Evolutionary conservation across 176 grass and related monocot genomes (phyloP).

Genomic region (maize (Zea mays)): Zm-B73-REFERENCE-NAM-5.0 NC_050101.1:144749501-144750000

Average conservation of each 20-base stretch:
- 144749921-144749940: constrained; percentile 61
- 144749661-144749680: constrained; percentile 21
- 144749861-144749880: not conserved
- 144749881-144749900: not conserved
- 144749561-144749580: constrained; percentile 80
- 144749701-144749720: constrained; percentile 52
- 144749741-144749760: constrained; percentile 59
- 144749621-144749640: constrained; percentile 43
- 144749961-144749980: constrained; percentile 45
- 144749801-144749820: constrained; percentile 69
- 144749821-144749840: not conserved
- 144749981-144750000: constrained; percentile 76
- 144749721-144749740: constrained; percentile 86
- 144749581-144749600: constrained; percentile 77
- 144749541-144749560: constrained; percentile 73
- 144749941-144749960: constrained; percentile 33
- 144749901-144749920: not conserved
- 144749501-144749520: constrained; percentile 77
- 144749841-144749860: not conserved
- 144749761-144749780: constrained; percentile 71
- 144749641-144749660: not conserved
- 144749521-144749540: constrained; percentile 79
- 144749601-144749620: constrained; percentile 82
- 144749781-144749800: constrained; percentile 92
- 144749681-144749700: not conserved